Evolutionary conservation across 306 rosid species (phyloP).

Genomic region (Alnus glutinosa): DNA sequence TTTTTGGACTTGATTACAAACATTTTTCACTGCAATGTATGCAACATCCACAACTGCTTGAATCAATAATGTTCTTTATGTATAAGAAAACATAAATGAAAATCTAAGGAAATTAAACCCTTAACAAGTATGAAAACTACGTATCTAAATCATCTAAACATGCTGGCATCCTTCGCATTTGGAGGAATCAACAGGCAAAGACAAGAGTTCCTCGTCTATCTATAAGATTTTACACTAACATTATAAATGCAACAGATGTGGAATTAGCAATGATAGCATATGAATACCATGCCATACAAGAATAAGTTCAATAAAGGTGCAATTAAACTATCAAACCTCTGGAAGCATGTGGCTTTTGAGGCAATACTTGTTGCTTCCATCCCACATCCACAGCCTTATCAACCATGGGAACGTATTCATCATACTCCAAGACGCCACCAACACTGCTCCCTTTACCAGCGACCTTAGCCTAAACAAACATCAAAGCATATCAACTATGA

Average conservation of each 20-base stretch:
- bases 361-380: slow-evolving; percentile 45
- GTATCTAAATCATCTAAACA: neutral
- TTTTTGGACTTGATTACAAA: neutral
- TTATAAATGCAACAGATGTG: neutral
- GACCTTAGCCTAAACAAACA: slow-evolving; percentile 64
- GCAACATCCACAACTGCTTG: neutral
- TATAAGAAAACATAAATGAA: too few relatives aligned
- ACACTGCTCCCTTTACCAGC: slow-evolving; percentile 38
- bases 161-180: neutral
- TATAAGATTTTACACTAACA: neutral
- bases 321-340: slow-evolving; percentile 48
- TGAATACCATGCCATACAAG: neutral
- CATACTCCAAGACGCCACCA: slow-evolving; percentile 51
- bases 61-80: too few relatives aligned
- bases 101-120: neutral
- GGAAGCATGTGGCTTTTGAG: slow-evolving; percentile 36
- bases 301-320: slow-evolving; percentile 15
- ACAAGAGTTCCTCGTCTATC: neutral
- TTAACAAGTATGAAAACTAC: too few relatives aligned
- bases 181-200: slow-evolving; percentile 10
- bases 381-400: slow-evolving; percentile 78
- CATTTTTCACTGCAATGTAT: neutral
- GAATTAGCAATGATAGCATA: slow-evolving; percentile 25
- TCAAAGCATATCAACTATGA: slow-evolving; percentile 18
- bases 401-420: slow-evolving; percentile 78